Conservation (phyloP, 106 monocot species). For the Apostasia ramifera region DNA sequence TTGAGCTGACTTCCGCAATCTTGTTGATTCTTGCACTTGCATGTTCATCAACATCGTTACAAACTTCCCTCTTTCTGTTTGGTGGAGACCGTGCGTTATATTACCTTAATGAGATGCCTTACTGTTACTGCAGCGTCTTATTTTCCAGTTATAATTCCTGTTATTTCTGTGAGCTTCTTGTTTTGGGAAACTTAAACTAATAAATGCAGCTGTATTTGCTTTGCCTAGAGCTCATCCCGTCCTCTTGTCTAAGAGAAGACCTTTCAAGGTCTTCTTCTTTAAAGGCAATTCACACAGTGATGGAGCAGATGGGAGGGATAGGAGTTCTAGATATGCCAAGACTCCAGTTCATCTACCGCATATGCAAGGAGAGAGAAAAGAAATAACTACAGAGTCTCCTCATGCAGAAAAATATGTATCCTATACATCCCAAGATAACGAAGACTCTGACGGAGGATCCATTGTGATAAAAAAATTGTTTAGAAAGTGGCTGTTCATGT, state of each 20-base stretch:
- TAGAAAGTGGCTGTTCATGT: constrained; percentile 46
- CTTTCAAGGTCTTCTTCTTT: constrained; percentile 42
- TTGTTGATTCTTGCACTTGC: too few relatives aligned
- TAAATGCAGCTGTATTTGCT: not conserved
- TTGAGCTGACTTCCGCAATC: too few relatives aligned
- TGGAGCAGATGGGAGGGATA: constrained; percentile 19
- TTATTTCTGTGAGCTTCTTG: too few relatives aligned
- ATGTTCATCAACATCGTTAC: too few relatives aligned
- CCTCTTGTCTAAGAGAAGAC: constrained; percentile 25
- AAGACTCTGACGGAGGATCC: constrained; percentile 18
- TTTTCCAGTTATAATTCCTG: too few relatives aligned
- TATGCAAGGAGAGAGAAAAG: constrained; percentile 33
- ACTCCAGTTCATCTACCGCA: constrained; percentile 28
- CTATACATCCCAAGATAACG: constrained; percentile 22
- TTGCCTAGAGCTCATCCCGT: constrained; percentile 17
- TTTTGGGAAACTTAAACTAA: too few relatives aligned
- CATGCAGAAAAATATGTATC: constrained; percentile 26
- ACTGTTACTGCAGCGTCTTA: too few relatives aligned
- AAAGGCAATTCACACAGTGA: constrained; percentile 43
- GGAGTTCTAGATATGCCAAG: constrained; percentile 25
- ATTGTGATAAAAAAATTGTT: constrained; percentile 39
- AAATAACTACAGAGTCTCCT: constrained; percentile 23
- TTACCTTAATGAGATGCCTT: too few relatives aligned
- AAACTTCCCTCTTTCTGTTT: too few relatives aligned
- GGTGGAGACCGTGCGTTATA: too few relatives aligned